These are phyloP conservation scores for Sinapis alba DNA, from an alignment of 441 rosid genomes.

Conservation along the genomic window DNA sequence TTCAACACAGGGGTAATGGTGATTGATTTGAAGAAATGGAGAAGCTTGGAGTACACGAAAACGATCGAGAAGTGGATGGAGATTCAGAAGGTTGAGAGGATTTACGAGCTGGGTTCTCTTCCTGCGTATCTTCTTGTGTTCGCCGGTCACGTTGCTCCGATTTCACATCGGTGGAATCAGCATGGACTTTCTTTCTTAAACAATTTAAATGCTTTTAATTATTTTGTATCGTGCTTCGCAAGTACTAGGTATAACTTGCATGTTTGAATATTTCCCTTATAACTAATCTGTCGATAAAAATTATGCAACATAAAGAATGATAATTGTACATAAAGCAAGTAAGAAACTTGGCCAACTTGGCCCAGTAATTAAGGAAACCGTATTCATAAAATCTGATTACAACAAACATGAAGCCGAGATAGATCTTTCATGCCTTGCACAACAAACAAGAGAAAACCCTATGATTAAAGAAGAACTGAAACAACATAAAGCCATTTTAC, in stretches of 20 bases:
- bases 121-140: slow-evolving; percentile 77
- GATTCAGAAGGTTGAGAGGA: slow-evolving; percentile 71
- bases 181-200: slow-evolving; percentile 49
- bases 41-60: slow-evolving; percentile 60
- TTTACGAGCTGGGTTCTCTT: slow-evolving; percentile 78
- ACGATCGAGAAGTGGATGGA: slow-evolving; percentile 84
- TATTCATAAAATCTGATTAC: slow-evolving; percentile 28
- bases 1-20: slow-evolving; percentile 91
- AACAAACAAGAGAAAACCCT: not conserved
- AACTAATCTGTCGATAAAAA: not conserved
- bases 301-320: not conserved
- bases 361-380: not conserved
- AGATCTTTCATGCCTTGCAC: slow-evolving; percentile 34
- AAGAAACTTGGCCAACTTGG: not conserved
- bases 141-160: slow-evolving; percentile 74
- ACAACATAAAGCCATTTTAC: slow-evolving; percentile 54
- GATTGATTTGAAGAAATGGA: slow-evolving; percentile 75
- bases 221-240: too few relatives aligned
- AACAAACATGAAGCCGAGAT: slow-evolving; percentile 34
- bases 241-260: not conserved
- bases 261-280: not conserved
- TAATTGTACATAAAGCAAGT: not conserved
- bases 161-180: slow-evolving; percentile 84
- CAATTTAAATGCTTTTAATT: not conserved
- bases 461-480: slow-evolving; percentile 53